A percentile compares a stretch with the other conserved stretches of the same genome.
Evolutionary conservation across 441 rosid genomes (phyloP).

Genomic region (Cnidoscolus chayamansa): DNA sequence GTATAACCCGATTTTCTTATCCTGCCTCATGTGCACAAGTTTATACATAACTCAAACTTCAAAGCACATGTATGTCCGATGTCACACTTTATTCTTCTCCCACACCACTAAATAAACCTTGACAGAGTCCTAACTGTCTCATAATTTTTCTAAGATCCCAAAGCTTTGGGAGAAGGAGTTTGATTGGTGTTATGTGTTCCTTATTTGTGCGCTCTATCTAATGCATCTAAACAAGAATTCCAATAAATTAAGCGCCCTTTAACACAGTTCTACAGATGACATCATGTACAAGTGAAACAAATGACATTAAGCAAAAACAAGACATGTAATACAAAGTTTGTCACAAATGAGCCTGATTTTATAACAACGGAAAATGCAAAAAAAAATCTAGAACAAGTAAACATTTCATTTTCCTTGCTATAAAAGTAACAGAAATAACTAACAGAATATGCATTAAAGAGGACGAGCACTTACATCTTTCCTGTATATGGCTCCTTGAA

Average conservation of each 20-base stretch:
- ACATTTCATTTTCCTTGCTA: neutral
- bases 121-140: no score
- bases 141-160: neutral
- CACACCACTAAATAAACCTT: no score
- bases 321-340: neutral
- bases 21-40: neutral
- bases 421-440: conserved; percentile 9
- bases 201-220: neutral
- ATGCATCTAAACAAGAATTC: neutral
- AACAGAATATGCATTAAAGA: conserved; percentile 6
- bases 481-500: conserved; percentile 93
- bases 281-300: neutral
- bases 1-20: neutral
- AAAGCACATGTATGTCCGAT: no score
- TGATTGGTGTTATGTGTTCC: no score
- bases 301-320: neutral
- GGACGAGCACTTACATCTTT: conserved; percentile 71
- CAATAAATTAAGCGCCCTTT: neutral
- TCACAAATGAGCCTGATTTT: no score
- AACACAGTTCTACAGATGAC: neutral
- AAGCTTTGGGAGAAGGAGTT: neutral
- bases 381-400: neutral
- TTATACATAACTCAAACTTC: no score
- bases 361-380: neutral
- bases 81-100: no score